Base-by-base conservation (phyloP, 306 rosid species). In the Aeschynomene evenia region DNA sequence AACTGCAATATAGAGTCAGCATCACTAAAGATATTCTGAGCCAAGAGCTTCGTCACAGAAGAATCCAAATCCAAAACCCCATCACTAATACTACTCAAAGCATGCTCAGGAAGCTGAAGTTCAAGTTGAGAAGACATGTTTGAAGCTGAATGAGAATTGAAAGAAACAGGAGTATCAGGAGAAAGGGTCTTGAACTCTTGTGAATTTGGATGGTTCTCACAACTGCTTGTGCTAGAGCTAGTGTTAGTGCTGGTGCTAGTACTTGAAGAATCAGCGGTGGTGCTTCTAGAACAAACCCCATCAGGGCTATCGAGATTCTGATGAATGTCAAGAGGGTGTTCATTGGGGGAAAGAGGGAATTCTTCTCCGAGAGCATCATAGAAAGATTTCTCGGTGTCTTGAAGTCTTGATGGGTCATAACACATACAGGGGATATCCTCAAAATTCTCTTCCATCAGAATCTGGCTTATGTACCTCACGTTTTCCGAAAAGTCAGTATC, bases 401-500 rank as follows among this genome's bases (percentile, higher is more conserved):
- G 86, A 18, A 89, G 85, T 20, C 74, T 81, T 54, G 80, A 24
- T 5, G 91, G 87, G 61, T 89, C 91, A 71, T 78, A 85, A 37
- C 81, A 87, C 93, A 91, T 83, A 14, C 81, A 87, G 0, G 91
- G 89, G 62, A 73, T 84, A n/a, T 77, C 69, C 14, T 87, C 88
- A 67, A 85, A 73, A 39, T 85, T 79, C 83, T 88, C 97, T 43
- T 91, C 90, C 96, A 91, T 77, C 1, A 91, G 85, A 79, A 91
- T 61, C 22, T 82, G 86, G 26, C 86, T 70, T 28, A 82, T 82
- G 68, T 73, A 78, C 63, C 71, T 82, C 18, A 58, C 21, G 1
- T 77, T 78, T 74, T 82, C 86, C 6, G 86, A 69, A 28, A 82
- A 82, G 14, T 78, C 86, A 0, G 58, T 11, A 26, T 82, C 83